Base-by-base conservation (phyloP, 257 asterid genomes). In the Solanum sitiens region DNA sequence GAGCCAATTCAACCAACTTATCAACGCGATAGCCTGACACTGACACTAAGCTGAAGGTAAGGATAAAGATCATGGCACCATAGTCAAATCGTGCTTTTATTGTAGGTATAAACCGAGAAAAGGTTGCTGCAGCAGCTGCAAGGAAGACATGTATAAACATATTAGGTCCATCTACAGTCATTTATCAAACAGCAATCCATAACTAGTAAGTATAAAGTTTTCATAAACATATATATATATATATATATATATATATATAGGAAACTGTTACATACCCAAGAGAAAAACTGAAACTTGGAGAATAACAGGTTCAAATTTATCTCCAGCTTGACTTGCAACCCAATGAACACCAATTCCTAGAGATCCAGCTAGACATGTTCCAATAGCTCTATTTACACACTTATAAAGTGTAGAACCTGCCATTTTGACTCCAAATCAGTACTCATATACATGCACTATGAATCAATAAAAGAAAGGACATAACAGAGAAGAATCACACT, bases 341-440 rank as follows among this genome's bases (percentile, higher is more conserved):
- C 98, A 95, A n/a, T 96, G 99, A 87, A 94, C 97, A n/a, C 97
- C 99, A 85, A 94, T 84, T 67, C 96, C 99, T 84, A 96, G 90
- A 53, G 94, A 95, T 82, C 98, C 98, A 5, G 98, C 99, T 77
- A 92, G 82, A 23, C 88, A 88, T 25, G 98, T 95, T 83, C 94
- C 99, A 25, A 59, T 83, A 40, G 92, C 88, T 87, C 99, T 92
- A 61, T 96, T 96, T 65, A 93, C 93, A 89, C 95, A 91, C 88
- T 95, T 96, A 40, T 63, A 35, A 8, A 96, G 93, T 30, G 98
- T 93, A 9, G 98, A 93, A 39, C 99, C 99, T 94, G 94, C 88
- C 89, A 70, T 23, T 72, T 72, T 35, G n/a, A 70, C 61, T 13
- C 33, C 13, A 72, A 33, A 32, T 70, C 72, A 72, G 1, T 72